Percentiles rank a stretch among this genome's conserved stretches.
Evolutionary conservation across 2,329 filamentous ascomycete species (phyloP).

Genomic region (Fusarium sp.): DNA sequence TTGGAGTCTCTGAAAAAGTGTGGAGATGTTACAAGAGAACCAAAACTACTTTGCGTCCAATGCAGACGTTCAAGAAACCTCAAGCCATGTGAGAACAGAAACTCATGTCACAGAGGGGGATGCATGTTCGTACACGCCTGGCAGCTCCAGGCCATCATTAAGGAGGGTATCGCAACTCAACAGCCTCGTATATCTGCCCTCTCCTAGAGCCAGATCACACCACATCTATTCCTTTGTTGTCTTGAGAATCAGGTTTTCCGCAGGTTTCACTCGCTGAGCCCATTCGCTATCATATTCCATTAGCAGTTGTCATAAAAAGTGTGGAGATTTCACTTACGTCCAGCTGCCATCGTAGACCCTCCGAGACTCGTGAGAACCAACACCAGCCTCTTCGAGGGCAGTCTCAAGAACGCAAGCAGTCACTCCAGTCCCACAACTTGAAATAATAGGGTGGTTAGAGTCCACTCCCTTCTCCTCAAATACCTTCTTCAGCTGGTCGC

Average conservation of each 20-base stretch:
- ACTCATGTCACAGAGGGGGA: slow-evolving; percentile 37
- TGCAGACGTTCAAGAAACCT: slow-evolving; percentile 18
- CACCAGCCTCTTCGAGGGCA: slow-evolving; percentile 82
- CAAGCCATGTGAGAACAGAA: slow-evolving; percentile 30
- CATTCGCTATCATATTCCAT: slow-evolving; percentile 65
- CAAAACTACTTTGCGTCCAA: slow-evolving; percentile 26
- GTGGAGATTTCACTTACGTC: slow-evolving; percentile 75
- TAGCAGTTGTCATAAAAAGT: slow-evolving; percentile 6
- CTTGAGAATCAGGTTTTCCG: slow-evolving; percentile 72
- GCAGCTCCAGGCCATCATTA: slow-evolving; percentile 41
- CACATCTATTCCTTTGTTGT: slow-evolving; percentile 46
- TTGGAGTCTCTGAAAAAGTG: slow-evolving; percentile 35
- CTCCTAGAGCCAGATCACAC: slow-evolving; percentile 18
- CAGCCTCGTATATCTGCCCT: slow-evolving; percentile 30
- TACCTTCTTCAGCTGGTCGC: slow-evolving; percentile 76
- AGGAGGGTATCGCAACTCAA: slow-evolving; percentile 46
- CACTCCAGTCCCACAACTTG: slow-evolving; percentile 92
- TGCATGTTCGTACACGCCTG: slow-evolving; percentile 44
- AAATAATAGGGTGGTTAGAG: slow-evolving; percentile 82
- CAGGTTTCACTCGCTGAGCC: slow-evolving; percentile 71
- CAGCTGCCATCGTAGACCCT: slow-evolving; percentile 96
- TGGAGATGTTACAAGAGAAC: slow-evolving; percentile 33
- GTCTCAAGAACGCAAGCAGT: slow-evolving; percentile 93
- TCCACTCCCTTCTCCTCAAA: slow-evolving; percentile 86
- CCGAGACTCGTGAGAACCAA: slow-evolving; percentile 72